These are phyloP conservation scores for Litsea cubeba DNA, from an alignment of 164 flowering plant species.

Conservation along the genomic window DNA sequence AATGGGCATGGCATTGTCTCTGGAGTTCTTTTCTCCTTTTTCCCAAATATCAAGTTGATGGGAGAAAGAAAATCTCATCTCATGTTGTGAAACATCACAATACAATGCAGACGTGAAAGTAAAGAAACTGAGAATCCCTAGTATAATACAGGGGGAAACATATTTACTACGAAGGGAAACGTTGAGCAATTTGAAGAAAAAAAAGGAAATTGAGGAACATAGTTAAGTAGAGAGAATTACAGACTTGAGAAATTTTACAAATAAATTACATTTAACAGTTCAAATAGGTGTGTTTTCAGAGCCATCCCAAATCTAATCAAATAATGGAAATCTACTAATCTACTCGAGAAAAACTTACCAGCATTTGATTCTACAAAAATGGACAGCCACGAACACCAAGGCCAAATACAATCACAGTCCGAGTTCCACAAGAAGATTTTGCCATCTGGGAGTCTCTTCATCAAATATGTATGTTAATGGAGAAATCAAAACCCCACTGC, in stretches of 20 bases:
- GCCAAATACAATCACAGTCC: conserved; percentile 33
- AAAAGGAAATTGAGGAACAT: background rate
- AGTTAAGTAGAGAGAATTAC: background rate
- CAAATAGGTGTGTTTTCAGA: background rate
- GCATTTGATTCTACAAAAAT: background rate
- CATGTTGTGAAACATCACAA: background rate
- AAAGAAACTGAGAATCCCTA: background rate
- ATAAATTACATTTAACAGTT: background rate
- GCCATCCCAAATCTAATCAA: background rate
- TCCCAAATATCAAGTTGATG: background rate
- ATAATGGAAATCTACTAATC: background rate
- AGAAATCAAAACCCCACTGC: conserved; percentile 88
- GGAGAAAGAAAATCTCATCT: background rate
- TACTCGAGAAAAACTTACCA: background rate
- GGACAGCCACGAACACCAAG: background rate
- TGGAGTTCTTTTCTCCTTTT: too few species aligned
- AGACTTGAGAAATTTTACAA: background rate
- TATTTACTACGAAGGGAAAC: background rate
- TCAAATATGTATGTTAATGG: conserved; percentile 94
- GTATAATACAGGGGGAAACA: background rate
- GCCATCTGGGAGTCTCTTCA: conserved; percentile 94
- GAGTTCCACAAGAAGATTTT: conserved; percentile 52
- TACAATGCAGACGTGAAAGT: background rate
- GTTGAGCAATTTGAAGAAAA: background rate
- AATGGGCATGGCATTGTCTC: background rate